These are phyloP conservation scores for Monosporozyma aquatica DNA, from an alignment of 805 yeast genomes.

Conservation along the genomic window DNA sequence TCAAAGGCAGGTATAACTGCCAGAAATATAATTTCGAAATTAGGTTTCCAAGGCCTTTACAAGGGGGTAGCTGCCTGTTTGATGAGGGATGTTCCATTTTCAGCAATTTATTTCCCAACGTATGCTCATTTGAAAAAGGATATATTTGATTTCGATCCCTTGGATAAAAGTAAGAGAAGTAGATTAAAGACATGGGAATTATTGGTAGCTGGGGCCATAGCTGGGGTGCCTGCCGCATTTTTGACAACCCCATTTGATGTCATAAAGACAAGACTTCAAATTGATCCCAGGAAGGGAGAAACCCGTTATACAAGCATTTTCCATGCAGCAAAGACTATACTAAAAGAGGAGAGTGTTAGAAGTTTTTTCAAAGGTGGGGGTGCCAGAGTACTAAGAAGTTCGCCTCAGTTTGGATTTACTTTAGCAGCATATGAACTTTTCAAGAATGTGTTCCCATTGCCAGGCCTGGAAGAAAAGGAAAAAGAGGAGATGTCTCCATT, in stretches of 20 bases:
- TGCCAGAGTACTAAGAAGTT: constrained; percentile 88
- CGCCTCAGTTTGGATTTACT: constrained; percentile 97
- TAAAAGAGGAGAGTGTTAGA: constrained; percentile 70
- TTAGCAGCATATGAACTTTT: constrained; percentile 93
- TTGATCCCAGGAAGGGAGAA: constrained; percentile 70
- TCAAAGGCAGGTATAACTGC: constrained; percentile 32
- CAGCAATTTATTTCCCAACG: constrained; percentile 94
- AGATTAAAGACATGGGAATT: constrained; percentile 75
- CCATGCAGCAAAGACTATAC: constrained; percentile 68
- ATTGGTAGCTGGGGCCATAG: constrained; percentile 80
- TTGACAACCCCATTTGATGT: constrained; percentile 96
- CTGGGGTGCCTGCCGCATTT: constrained; percentile 97
- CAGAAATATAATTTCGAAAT: constrained; percentile 60
- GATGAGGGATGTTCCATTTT: constrained; percentile 90
- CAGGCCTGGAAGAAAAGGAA: constrained; percentile 1
- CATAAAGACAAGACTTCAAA: constrained; percentile 87
- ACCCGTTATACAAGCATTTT: constrained; percentile 64
- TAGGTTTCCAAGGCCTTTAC: constrained; percentile 80
- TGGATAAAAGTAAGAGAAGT: constrained; percentile 45
- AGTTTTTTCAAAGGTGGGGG: constrained; percentile 96
- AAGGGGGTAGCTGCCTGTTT: constrained; percentile 89
- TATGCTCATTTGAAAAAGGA: constrained; percentile 86
- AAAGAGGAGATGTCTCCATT: neutral
- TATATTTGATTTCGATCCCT: constrained; percentile 74
- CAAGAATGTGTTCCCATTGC: constrained; percentile 35